Conservation (phyloP, 768 basidiomycete species). For the Kwoniella europaea region DNA sequence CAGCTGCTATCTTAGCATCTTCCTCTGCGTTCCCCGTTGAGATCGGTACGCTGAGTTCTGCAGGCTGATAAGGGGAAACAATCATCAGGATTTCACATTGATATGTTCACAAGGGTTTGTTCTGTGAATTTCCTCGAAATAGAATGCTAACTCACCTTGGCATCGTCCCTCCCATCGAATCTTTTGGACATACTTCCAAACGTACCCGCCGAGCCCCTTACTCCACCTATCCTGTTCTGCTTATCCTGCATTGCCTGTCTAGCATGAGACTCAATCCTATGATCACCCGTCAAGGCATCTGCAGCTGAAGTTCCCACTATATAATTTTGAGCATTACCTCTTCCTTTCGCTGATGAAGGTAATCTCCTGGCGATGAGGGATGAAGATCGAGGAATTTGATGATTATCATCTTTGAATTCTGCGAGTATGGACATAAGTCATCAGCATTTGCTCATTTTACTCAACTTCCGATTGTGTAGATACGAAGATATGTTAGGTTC, state of each 20-base stretch:
- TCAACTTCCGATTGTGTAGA: no score
- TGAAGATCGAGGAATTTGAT: slow-evolving; percentile 90
- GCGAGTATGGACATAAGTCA: neutral
- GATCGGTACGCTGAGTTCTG: slow-evolving; percentile 30
- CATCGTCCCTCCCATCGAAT: slow-evolving; percentile 83
- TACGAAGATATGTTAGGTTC: no score
- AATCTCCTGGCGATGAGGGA: slow-evolving; percentile 91
- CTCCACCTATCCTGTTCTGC: slow-evolving; percentile 27
- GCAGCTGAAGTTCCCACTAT: slow-evolving; percentile 55
- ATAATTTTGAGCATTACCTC: slow-evolving; percentile 60
- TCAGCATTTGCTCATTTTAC: no score
- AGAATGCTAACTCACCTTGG: slow-evolving; percentile 24
- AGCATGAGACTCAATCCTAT: slow-evolving; percentile 50
- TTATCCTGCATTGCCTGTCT: slow-evolving; percentile 52
- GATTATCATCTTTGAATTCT: slow-evolving; percentile 92
- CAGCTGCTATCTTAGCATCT: slow-evolving; percentile 93
- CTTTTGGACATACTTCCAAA: slow-evolving; percentile 72
- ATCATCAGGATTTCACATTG: neutral
- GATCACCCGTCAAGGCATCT: slow-evolving; percentile 66
- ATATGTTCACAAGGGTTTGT: neutral
- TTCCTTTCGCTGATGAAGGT: slow-evolving; percentile 65
- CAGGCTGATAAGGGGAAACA: neutral
- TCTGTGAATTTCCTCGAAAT: neutral
- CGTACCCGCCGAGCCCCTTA: slow-evolving; percentile 37
- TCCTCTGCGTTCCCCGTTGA: slow-evolving; percentile 70